Conservation (phyloP, 306 rosid genomes). For the Quercus alba region DNA sequence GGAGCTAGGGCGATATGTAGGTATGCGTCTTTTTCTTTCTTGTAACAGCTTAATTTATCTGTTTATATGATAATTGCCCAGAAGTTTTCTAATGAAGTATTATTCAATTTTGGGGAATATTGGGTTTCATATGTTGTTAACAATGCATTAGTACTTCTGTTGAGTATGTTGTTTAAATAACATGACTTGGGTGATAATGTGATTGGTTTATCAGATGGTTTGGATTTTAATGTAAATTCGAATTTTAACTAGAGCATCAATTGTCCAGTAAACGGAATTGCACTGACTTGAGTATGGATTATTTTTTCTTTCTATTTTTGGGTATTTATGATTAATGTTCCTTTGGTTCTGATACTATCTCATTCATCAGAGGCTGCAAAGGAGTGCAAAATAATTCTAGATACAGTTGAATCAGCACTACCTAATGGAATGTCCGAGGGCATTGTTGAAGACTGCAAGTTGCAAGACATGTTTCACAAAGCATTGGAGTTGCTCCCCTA, state of each 20-base stretch:
- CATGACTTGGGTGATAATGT: slow-evolving; percentile 7
- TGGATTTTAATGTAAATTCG: slow-evolving; percentile 1
- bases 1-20: slow-evolving; percentile 60
- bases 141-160: neutral
- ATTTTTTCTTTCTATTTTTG: neutral
- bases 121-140: neutral
- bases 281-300: neutral
- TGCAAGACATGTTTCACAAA: slow-evolving; percentile 78
- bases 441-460: slow-evolving; percentile 71
- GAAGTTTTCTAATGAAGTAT: neutral
- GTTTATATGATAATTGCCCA: neutral
- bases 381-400: slow-evolving; percentile 78
- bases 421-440: slow-evolving; percentile 73
- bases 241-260: slow-evolving; percentile 10
- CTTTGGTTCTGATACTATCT: slow-evolving; percentile 19
- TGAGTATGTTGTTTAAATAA: slow-evolving; percentile 9
- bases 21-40: slow-evolving; percentile 34
- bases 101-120: neutral
- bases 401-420: slow-evolving; percentile 72
- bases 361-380: slow-evolving; percentile 75
- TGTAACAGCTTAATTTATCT: neutral
- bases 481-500: slow-evolving; percentile 80
- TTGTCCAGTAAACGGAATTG: neutral
- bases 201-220: neutral
- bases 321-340: slow-evolving; percentile 3